Evolutionary conservation across 2,329 filamentous ascomycete species (phyloP).

Genomic region (Raffaelea arxii): DNA sequence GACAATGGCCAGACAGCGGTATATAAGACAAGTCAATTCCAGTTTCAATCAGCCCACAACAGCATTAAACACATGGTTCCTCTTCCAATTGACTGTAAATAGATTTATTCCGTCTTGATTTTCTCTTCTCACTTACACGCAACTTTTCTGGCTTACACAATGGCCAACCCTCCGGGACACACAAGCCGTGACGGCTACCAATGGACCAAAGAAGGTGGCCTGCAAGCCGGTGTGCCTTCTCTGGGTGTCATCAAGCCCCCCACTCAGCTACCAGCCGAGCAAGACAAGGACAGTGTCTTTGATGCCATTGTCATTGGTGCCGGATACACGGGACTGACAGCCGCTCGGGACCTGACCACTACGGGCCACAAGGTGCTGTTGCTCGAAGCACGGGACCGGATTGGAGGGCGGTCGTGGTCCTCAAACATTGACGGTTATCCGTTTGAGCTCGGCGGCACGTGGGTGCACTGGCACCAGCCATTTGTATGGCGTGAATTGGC

Average conservation of each 20-base stretch:
- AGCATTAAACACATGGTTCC: too few relatives aligned
- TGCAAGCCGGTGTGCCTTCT: background rate
- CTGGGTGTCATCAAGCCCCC: background rate
- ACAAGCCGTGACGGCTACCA: background rate
- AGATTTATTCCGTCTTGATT: background rate
- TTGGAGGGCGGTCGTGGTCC: background rate
- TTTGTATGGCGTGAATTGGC: conserved; percentile 34
- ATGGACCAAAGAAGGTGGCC: background rate
- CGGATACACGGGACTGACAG: too few relatives aligned
- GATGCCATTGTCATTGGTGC: too few relatives aligned
- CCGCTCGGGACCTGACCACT: too few relatives aligned
- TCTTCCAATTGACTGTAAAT: background rate
- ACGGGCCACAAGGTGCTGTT: too few relatives aligned
- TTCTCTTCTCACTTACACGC: background rate
- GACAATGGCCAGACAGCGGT: too few relatives aligned
- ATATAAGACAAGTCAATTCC: too few relatives aligned
- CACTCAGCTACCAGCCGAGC: too few relatives aligned
- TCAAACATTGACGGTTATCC: conserved; percentile 30
- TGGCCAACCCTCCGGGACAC: background rate
- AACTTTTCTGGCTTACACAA: too few relatives aligned
- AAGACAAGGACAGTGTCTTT: too few relatives aligned
- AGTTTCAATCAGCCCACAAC: too few relatives aligned
- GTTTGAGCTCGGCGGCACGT: conserved; percentile 40
- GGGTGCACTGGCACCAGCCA: conserved; percentile 35
- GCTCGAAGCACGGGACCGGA: too few relatives aligned